Evolutionary conservation across 495 filamentous ascomycete genomes (phyloP).

Genomic region (Penicillium mononematosum): DNA sequence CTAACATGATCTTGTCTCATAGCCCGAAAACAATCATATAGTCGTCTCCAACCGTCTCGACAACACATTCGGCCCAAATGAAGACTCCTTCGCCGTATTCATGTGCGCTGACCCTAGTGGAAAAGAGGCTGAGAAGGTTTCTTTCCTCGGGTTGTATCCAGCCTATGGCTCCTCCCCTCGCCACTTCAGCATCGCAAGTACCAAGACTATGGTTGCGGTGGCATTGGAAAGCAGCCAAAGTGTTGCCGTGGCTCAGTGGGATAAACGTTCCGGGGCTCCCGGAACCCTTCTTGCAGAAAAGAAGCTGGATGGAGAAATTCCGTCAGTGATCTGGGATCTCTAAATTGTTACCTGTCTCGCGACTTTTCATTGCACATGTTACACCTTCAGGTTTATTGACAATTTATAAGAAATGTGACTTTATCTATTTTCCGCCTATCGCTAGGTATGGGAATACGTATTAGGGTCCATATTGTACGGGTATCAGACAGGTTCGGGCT

Average conservation of each 20-base stretch:
- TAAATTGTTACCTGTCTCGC: background rate
- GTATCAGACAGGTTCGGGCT: too few relatives aligned
- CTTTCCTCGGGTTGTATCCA: constrained; percentile 34
- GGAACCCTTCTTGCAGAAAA: constrained; percentile 16
- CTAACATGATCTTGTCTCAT: too few relatives aligned
- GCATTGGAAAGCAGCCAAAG: constrained; percentile 22
- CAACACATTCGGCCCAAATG: constrained; percentile 37
- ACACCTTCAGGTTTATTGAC: too few relatives aligned
- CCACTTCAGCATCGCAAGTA: constrained; percentile 34
- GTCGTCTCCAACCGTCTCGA: constrained; percentile 62
- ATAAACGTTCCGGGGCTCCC: constrained; percentile 11
- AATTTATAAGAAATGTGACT: too few relatives aligned
- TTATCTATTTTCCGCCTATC: too few relatives aligned
- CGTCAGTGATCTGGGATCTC: constrained; percentile 15
- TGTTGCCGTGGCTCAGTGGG: constrained; percentile 16
- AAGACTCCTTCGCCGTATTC: constrained; percentile 49
- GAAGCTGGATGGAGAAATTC: constrained; percentile 20
- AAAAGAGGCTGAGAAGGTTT: constrained; percentile 22
- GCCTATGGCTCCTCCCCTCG: constrained; percentile 40
- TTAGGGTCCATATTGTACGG: too few relatives aligned
- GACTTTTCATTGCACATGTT: too few relatives aligned
- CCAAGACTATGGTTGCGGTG: constrained; percentile 34
- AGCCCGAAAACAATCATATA: constrained; percentile 25
- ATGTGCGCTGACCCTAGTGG: constrained; percentile 16
- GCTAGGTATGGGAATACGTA: too few relatives aligned